A percentile compares a stretch with the other conserved stretches of the same genome.
Evolutionary conservation across 2,329 filamentous ascomycete genomes (phyloP).

Genomic region (Epichloe gansuensis): DNA sequence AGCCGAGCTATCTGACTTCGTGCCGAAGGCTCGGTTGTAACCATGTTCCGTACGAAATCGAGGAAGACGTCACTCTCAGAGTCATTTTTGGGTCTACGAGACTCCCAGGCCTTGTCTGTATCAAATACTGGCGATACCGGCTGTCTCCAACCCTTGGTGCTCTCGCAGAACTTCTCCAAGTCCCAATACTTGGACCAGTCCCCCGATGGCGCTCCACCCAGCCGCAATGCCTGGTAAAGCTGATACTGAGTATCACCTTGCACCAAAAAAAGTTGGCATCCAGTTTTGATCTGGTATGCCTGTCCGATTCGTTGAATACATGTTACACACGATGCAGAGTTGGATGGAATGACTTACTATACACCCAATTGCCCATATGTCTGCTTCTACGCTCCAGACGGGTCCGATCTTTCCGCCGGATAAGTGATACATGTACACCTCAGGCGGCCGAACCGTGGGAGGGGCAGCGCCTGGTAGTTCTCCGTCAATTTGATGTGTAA

Average conservation of each 20-base stretch:
- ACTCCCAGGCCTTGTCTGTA: no score
- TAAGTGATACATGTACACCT: neutral
- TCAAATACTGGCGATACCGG: no score
- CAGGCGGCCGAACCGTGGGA: neutral
- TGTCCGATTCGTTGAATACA: neutral
- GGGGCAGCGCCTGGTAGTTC: neutral
- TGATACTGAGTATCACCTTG: neutral
- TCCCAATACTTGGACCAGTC: neutral
- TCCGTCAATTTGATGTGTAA: neutral
- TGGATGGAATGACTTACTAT: neutral
- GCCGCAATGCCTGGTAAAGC: neutral
- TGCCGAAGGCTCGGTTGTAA: no score
- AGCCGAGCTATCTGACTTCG: no score
- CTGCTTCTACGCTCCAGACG: neutral
- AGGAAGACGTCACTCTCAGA: no score
- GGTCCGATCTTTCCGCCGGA: neutral
- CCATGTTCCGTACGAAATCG: no score
- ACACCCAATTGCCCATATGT: slow-evolving; percentile 1
- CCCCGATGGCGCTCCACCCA: neutral
- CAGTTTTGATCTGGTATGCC: neutral
- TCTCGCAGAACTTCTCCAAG: neutral
- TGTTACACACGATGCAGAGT: no score
- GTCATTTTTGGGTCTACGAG: no score
- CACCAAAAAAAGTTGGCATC: neutral
- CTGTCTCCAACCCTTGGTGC: neutral